Conservation (phyloP, 2,329 filamentous ascomycete genomes). For the Phyllosticta citriasiana region DNA sequence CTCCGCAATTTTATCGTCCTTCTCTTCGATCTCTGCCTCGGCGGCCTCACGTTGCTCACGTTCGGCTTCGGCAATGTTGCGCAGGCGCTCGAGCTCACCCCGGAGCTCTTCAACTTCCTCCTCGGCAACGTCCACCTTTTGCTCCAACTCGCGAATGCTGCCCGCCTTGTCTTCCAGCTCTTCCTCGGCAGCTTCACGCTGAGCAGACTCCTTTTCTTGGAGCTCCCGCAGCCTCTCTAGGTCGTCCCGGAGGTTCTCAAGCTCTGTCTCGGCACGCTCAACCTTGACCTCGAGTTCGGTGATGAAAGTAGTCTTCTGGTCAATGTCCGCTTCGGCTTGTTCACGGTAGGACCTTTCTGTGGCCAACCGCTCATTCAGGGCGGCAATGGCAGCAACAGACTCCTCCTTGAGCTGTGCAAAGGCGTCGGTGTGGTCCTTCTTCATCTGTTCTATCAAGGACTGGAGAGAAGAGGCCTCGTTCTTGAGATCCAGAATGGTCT, state of each 20-base stretch:
- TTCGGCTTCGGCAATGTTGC: constrained; percentile 30
- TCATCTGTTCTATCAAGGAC: constrained; percentile 28
- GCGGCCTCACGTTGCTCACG: constrained; percentile 34
- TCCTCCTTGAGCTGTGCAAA: constrained; percentile 31
- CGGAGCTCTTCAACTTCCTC: constrained; percentile 20
- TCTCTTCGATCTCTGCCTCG: constrained; percentile 33
- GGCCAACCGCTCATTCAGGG: constrained; percentile 28
- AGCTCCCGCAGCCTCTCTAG: constrained; percentile 25
- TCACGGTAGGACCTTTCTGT: constrained; percentile 28
- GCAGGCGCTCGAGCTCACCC: constrained; percentile 27
- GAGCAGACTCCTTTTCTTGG: constrained; percentile 22
- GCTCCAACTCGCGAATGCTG: constrained; percentile 28
- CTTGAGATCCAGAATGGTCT: constrained; percentile 30
- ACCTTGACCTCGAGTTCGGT: constrained; percentile 30
- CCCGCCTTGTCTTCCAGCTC: constrained; percentile 28
- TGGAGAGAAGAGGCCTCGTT: constrained; percentile 29
- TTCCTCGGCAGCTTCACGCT: constrained; percentile 25
- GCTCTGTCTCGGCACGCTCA: constrained; percentile 26
- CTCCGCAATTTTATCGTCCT: constrained; percentile 31
- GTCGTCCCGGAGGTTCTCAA: constrained; percentile 23
- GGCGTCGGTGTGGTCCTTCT: constrained; percentile 27
- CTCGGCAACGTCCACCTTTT: constrained; percentile 24
- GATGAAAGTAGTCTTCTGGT: constrained; percentile 30
- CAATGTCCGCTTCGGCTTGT: constrained; percentile 28
- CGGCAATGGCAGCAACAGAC: constrained; percentile 17